phyloP scores from a whole-genome alignment of 2,329 filamentous ascomycete genomes.

The Alternaria ventricosa region DNA sequence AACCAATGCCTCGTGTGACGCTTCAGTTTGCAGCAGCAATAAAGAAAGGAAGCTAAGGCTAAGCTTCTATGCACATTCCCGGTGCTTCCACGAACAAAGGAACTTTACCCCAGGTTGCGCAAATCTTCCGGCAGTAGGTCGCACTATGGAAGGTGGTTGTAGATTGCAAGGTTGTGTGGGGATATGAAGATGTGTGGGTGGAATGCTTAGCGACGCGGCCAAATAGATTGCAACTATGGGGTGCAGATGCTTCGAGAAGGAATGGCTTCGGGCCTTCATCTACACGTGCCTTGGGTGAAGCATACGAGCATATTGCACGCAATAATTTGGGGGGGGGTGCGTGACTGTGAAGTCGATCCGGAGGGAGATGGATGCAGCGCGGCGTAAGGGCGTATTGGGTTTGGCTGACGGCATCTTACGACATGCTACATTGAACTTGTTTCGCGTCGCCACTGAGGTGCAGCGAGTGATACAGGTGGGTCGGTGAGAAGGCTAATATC shows the following conservation, averaged over 20 bases:
- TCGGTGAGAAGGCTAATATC: slow-evolving; percentile 20
- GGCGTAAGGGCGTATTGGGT: slow-evolving; percentile 27
- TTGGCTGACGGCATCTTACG: slow-evolving; percentile 37
- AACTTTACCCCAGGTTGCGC: slow-evolving; percentile 40
- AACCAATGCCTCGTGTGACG: slow-evolving; percentile 23
- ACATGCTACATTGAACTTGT: slow-evolving; percentile 31
- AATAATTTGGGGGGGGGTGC: slow-evolving; percentile 22
- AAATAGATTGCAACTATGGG: slow-evolving; percentile 45
- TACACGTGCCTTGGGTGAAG: slow-evolving; percentile 4
- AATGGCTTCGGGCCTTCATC: slow-evolving; percentile 20
- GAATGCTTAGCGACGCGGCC: slow-evolving; percentile 25
- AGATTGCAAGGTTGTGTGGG: slow-evolving; percentile 42
- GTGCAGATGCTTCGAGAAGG: slow-evolving; percentile 42
- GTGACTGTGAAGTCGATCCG: slow-evolving; percentile 21
- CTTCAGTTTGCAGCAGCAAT: slow-evolving; percentile 23
- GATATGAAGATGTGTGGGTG: slow-evolving; percentile 32
- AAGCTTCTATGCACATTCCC: slow-evolving; percentile 23
- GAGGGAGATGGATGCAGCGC: slow-evolving; percentile 19
- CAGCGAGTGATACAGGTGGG: slow-evolving; percentile 34
- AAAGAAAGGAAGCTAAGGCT: slow-evolving; percentile 23
- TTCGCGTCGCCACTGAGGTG: slow-evolving; percentile 38
- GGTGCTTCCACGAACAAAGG: slow-evolving; percentile 31
- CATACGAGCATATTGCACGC: slow-evolving; percentile 27
- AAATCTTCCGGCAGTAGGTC: slow-evolving; percentile 40
- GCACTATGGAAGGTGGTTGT: slow-evolving; percentile 25